These are phyloP conservation scores for Pelargonium australe DNA, from an alignment of 441 rosid species.

Conservation along the genomic window DNA sequence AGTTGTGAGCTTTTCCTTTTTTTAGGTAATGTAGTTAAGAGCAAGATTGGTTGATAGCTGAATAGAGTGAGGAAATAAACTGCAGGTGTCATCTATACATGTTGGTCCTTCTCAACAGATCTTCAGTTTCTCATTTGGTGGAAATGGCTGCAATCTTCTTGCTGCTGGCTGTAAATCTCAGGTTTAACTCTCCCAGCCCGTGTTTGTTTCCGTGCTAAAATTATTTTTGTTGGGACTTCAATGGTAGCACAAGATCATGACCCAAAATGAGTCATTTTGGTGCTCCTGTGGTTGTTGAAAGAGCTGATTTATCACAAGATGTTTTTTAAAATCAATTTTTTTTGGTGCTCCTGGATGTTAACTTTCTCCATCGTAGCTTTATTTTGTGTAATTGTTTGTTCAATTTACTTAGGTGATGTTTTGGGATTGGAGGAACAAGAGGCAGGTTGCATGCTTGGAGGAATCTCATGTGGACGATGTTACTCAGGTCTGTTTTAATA, in stretches of 20 bases:
- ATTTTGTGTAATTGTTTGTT: conserved; percentile 6
- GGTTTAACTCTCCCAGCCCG: conserved; percentile 32
- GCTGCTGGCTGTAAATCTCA: conserved; percentile 82
- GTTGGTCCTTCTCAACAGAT: conserved; percentile 52
- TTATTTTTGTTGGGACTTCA: background rate
- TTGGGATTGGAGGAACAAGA: conserved; percentile 95
- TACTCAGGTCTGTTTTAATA: conserved; percentile 57
- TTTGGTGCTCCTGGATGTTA: conserved; percentile 2
- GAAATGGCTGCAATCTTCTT: conserved; percentile 56
- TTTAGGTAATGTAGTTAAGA: background rate
- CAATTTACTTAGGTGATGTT: conserved; percentile 47
- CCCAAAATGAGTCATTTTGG: background rate
- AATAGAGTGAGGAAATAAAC: background rate
- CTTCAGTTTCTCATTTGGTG: conserved; percentile 80
- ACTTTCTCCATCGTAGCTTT: background rate
- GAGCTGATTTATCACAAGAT: background rate
- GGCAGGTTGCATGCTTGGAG: conserved; percentile 86
- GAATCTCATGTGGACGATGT: conserved; percentile 85
- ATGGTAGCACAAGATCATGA: background rate
- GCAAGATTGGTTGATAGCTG: background rate
- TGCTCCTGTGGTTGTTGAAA: background rate
- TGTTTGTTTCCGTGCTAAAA: background rate
- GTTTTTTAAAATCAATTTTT: background rate
- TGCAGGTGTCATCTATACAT: conserved; percentile 53
- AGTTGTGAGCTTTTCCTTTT: background rate